Percentiles rank a stretch among this genome's conserved stretches.
Evolutionary conservation across 2,329 filamentous ascomycete genomes (phyloP).

Genomic region (Talaromyces rugulosus): DNA sequence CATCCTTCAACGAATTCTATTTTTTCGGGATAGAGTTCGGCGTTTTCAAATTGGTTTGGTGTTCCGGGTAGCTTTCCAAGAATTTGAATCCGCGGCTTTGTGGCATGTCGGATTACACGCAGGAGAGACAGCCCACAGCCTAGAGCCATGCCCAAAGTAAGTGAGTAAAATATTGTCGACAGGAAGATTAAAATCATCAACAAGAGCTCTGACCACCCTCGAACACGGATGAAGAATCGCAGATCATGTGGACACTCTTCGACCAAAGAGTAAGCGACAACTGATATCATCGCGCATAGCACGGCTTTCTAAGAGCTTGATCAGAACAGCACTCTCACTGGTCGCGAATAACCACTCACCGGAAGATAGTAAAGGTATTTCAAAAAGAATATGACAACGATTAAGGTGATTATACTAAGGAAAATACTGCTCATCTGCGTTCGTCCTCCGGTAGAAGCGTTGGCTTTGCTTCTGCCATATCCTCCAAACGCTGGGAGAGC

Average conservation of each 20-base stretch:
- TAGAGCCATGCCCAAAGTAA: slow-evolving; percentile 88
- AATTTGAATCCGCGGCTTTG: slow-evolving; percentile 92
- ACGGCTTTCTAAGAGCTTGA: slow-evolving; percentile 69
- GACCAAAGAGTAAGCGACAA: slow-evolving; percentile 89
- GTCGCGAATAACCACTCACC: slow-evolving; percentile 50
- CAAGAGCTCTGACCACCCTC: slow-evolving; percentile 77
- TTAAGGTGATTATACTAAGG: slow-evolving; percentile 73
- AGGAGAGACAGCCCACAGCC: slow-evolving; percentile 88
- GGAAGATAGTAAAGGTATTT: slow-evolving; percentile 94
- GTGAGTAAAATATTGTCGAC: slow-evolving; percentile 90
- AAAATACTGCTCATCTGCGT: slow-evolving; percentile 93
- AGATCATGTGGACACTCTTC: slow-evolving; percentile 95
- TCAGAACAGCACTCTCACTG: neutral
- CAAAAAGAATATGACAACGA: slow-evolving; percentile 76
- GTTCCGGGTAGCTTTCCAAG: slow-evolving; percentile 83
- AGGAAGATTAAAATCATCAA: slow-evolving; percentile 89
- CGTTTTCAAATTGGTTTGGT: slow-evolving; percentile 73
- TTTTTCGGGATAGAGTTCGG: slow-evolving; percentile 65
- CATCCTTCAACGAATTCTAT: slow-evolving; percentile 90
- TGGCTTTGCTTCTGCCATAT: slow-evolving; percentile 94
- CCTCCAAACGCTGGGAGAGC: slow-evolving; percentile 90
- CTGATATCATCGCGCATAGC: slow-evolving; percentile 87
- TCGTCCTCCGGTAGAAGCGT: slow-evolving; percentile 82
- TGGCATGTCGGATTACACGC: slow-evolving; percentile 84
- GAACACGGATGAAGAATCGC: slow-evolving; percentile 79